Percentiles rank a stretch among this genome's conserved stretches.
phyloP scores from a whole-genome alignment of 192 early-diverging fungal genomes.

The Backusella liffmaniae region DNA sequence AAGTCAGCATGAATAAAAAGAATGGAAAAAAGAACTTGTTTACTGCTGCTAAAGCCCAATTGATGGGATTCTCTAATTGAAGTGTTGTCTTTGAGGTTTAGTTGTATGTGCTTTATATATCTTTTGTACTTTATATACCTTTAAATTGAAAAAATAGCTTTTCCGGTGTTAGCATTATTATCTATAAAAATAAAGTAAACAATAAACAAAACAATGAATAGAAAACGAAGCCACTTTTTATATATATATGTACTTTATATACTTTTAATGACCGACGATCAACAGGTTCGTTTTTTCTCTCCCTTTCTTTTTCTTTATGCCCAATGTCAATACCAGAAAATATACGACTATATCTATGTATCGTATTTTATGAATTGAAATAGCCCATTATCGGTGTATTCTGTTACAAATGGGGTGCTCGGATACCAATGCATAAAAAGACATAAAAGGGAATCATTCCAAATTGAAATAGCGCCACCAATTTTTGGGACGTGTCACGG shows the following conservation, averaged over 20 bases:
- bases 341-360: too few relatives aligned
- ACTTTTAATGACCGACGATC: neutral
- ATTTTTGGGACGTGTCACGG: too few relatives aligned
- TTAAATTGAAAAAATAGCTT: neutral
- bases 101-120: neutral
- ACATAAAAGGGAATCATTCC: too few relatives aligned
- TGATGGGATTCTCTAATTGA: slow-evolving; percentile 57
- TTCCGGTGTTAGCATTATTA: neutral
- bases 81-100: neutral
- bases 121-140: neutral
- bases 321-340: too few relatives aligned
- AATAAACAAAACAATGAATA: neutral
- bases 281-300: too few relatives aligned
- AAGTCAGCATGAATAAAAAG: neutral
- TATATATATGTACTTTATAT: too few relatives aligned
- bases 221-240: neutral
- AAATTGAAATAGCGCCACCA: too few relatives aligned
- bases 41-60: slow-evolving; percentile 65
- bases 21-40: neutral
- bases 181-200: neutral
- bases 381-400: too few relatives aligned
- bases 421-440: too few relatives aligned
- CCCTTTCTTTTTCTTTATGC: too few relatives aligned
- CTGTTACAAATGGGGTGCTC: too few relatives aligned
- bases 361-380: too few relatives aligned